These are phyloP conservation scores for Madurella mycetomatis DNA, from an alignment of 2,329 filamentous ascomycete species.

Conservation along the genomic window DNA sequence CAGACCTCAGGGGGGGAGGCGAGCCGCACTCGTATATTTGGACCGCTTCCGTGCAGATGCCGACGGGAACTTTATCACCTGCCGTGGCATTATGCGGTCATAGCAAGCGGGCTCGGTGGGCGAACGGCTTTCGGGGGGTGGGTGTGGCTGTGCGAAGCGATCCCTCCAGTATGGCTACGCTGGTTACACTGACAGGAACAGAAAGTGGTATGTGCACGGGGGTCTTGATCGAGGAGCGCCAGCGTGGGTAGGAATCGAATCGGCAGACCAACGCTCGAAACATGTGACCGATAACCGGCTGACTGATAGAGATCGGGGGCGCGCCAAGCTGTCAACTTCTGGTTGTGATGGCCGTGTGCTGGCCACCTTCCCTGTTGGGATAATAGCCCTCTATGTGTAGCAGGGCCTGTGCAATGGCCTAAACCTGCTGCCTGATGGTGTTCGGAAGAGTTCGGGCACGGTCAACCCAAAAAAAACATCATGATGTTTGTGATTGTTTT, in stretches of 20 bases:
- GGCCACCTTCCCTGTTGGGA: constrained; percentile 24
- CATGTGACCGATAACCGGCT: constrained; percentile 12
- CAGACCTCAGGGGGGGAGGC: too few species aligned
- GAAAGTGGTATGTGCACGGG: constrained; percentile 20
- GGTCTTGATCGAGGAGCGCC: not conserved
- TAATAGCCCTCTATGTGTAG: constrained; percentile 7
- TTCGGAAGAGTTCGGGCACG: not conserved
- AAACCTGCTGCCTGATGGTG: not conserved
- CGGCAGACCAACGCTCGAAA: not conserved
- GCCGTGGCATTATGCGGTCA: not conserved
- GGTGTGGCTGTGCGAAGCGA: not conserved
- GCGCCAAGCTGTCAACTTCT: constrained; percentile 13
- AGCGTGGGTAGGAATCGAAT: not conserved
- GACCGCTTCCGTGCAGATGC: not conserved
- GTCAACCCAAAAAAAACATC: not conserved
- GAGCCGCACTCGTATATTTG: not conserved
- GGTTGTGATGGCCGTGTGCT: constrained; percentile 5
- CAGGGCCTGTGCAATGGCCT: not conserved
- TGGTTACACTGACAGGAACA: constrained; percentile 19
- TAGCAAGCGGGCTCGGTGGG: not conserved
- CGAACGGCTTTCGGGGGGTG: not conserved
- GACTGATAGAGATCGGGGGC: not conserved
- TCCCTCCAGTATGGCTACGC: constrained; percentile 6
- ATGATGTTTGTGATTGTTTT: not conserved
- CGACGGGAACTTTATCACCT: not conserved